Evolutionary conservation across 164 flowering plant genomes (phyloP).

Genomic region (Tetrastigma voinierianum): DNA sequence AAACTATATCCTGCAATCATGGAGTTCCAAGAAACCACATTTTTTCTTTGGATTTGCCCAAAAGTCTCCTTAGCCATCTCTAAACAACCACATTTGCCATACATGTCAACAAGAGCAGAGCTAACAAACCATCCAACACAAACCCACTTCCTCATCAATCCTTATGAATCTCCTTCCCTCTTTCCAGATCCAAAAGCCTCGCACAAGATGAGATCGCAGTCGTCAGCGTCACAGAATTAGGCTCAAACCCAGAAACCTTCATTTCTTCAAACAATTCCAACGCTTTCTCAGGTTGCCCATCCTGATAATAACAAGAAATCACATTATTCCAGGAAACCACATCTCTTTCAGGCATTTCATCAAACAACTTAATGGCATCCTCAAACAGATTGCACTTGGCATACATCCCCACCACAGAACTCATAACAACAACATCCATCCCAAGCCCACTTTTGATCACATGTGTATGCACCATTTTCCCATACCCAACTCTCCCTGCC

Average conservation of each 20-base stretch:
- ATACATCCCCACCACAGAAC: constrained; percentile 50
- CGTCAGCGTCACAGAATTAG: constrained; percentile 56
- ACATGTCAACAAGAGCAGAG: constrained; percentile 74
- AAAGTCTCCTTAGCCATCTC: constrained; percentile 60
- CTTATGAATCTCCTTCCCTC: constrained; percentile 52
- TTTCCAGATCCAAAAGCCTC: constrained; percentile 50
- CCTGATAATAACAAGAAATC: constrained; percentile 64
- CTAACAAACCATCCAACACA: constrained; percentile 44
- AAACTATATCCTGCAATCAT: constrained; percentile 53
- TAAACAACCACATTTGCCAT: constrained; percentile 67
- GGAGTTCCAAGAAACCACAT: constrained; percentile 60
- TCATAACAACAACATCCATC: constrained; percentile 55
- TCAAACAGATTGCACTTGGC: constrained; percentile 51
- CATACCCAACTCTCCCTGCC: constrained; percentile 36
- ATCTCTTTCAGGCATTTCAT: constrained; percentile 66
- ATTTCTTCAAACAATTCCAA: constrained; percentile 55
- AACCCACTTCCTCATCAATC: constrained; percentile 36
- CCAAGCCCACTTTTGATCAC: constrained; percentile 46
- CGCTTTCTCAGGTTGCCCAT: constrained; percentile 52
- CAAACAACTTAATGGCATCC: constrained; percentile 40
- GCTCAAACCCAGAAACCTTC: constrained; percentile 46
- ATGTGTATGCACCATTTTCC: constrained; percentile 44
- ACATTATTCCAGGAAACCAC: constrained; percentile 67
- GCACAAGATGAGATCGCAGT: constrained; percentile 52
- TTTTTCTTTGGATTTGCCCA: constrained; percentile 41